phyloP scores from a whole-genome alignment of 2,329 filamentous ascomycete genomes.

The Passalora sequoiae region DNA sequence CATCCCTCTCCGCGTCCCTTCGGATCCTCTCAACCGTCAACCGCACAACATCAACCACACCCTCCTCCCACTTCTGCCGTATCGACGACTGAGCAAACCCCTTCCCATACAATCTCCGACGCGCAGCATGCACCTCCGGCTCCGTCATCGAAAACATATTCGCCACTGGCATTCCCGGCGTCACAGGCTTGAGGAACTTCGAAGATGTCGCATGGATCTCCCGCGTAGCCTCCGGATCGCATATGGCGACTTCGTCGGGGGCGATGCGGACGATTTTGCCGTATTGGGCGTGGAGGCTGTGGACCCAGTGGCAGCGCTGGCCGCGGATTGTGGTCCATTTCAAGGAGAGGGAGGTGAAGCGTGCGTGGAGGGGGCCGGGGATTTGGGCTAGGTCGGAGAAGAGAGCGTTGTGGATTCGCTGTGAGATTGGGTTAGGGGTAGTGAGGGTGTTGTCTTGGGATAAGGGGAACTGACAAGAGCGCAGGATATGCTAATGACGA shows the following conservation, averaged over 20 bases:
- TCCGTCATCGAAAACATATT: constrained; percentile 35
- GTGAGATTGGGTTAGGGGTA: no score
- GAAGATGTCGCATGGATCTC: constrained; percentile 24
- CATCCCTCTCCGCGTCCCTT: constrained; percentile 22
- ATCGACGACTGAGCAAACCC: constrained; percentile 33
- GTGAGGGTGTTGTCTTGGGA: no score
- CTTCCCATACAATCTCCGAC: constrained; percentile 33
- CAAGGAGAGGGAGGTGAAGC: not conserved
- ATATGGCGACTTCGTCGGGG: constrained; percentile 25
- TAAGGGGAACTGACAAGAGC: no score
- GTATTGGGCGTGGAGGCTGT: constrained; percentile 33
- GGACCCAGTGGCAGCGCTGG: constrained; percentile 33
- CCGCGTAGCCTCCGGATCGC: constrained; percentile 23
- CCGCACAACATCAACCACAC: constrained; percentile 17
- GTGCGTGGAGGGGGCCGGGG: not conserved
- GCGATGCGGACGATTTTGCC: constrained; percentile 26
- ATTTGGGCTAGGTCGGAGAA: not conserved
- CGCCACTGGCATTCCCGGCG: constrained; percentile 2
- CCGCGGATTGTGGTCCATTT: not conserved
- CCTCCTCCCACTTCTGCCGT: constrained; percentile 31
- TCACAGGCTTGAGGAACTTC: constrained; percentile 24
- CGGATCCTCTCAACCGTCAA: constrained; percentile 23
- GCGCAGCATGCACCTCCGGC: constrained; percentile 29
- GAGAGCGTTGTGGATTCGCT: not conserved
- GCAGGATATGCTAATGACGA: no score